Evolutionary conservation across 2,329 filamentous ascomycete genomes (phyloP).

Genomic region (Triangularia verruculosa): DNA sequence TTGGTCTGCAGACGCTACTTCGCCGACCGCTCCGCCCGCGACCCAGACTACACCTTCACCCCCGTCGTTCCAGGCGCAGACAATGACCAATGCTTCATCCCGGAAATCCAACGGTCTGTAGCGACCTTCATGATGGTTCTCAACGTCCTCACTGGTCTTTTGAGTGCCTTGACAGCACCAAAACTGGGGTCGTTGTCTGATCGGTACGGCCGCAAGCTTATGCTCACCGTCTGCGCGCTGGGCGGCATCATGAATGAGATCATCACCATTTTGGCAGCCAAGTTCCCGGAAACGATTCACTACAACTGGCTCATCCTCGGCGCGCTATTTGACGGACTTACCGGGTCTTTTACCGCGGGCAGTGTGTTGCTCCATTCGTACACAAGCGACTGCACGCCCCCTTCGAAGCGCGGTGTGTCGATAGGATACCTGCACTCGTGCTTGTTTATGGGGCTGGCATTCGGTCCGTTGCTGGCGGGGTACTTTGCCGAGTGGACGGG

Average conservation of each 20-base stretch:
- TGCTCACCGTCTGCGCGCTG: slow-evolving; percentile 69
- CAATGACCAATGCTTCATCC: slow-evolving; percentile 76
- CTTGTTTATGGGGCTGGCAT: slow-evolving; percentile 82
- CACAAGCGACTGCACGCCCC: slow-evolving; percentile 81
- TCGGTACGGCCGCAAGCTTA: slow-evolving; percentile 71
- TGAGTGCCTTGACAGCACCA: slow-evolving; percentile 79
- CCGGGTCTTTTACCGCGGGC: slow-evolving; percentile 83
- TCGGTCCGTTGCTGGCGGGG: slow-evolving; percentile 79
- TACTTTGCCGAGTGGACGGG: slow-evolving; percentile 75
- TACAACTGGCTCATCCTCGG: slow-evolving; percentile 79
- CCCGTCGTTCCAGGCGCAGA: slow-evolving; percentile 66
- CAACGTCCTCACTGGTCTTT: slow-evolving; percentile 68
- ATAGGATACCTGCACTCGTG: slow-evolving; percentile 91
- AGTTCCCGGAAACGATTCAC: slow-evolving; percentile 67
- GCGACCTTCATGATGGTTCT: slow-evolving; percentile 76
- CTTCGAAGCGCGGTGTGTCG: slow-evolving; percentile 72
- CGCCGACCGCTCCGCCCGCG: slow-evolving; percentile 57
- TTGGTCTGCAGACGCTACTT: slow-evolving; percentile 84
- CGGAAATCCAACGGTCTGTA: slow-evolving; percentile 73
- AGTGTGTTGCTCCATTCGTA: slow-evolving; percentile 79
- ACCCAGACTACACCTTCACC: slow-evolving; percentile 58
- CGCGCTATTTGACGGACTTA: slow-evolving; percentile 74
- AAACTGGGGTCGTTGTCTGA: slow-evolving; percentile 84
- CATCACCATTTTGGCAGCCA: slow-evolving; percentile 74
- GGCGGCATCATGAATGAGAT: slow-evolving; percentile 74